phyloP scores from a whole-genome alignment of 495 filamentous ascomycete species.

The Pyrenopolyporus hunteri region DNA sequence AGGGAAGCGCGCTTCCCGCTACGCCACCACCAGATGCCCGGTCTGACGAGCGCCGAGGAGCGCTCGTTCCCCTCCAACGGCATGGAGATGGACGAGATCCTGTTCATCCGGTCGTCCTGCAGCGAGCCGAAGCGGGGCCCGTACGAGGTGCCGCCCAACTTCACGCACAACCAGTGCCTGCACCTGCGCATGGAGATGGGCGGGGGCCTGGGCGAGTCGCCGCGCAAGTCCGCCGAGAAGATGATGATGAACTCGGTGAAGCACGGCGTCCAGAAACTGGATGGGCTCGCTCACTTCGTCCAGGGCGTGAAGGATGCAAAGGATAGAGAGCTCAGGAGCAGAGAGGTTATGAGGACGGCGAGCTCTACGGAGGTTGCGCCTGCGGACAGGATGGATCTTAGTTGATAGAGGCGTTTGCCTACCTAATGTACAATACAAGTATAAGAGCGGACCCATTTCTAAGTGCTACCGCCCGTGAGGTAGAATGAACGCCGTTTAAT shows the following conservation, averaged over 20 bases:
- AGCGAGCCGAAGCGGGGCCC: conserved; percentile 6
- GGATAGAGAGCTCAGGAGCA: conserved; percentile 12
- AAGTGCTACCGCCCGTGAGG: background rate
- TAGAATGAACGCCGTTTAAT: background rate
- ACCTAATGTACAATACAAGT: too few species aligned
- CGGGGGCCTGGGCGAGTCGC: conserved; percentile 6
- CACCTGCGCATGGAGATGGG: conserved; percentile 7
- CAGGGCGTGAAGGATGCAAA: conserved; percentile 17
- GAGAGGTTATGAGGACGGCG: background rate
- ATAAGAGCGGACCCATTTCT: background rate
- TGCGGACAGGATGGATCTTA: conserved; percentile 29
- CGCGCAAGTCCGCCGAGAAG: conserved; percentile 32
- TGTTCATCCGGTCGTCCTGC: conserved; percentile 11
- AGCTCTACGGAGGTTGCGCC: conserved; percentile 4
- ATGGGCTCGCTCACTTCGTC: conserved; percentile 14
- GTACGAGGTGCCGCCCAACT: conserved; percentile 17
- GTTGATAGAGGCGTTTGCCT: conserved; percentile 1
- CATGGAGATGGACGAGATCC: conserved; percentile 24
- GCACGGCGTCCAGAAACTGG: conserved; percentile 29
- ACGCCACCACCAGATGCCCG: background rate
- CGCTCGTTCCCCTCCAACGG: conserved; percentile 9
- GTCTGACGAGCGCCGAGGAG: conserved; percentile 18
- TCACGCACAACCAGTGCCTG: conserved; percentile 14
- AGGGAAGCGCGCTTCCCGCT: conserved; percentile 18
- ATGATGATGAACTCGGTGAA: conserved; percentile 27